Percentiles rank a stretch among this genome's conserved stretches.
Conservation (phyloP, 176 grass and related monocot species). For the barley (Hordeum vulgare) region MorexV3_pseudomolecules_assembly NC_058522.1:568376953-568377452, state of each 20-base stretch:
- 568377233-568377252: too few relatives aligned
- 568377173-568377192: too few relatives aligned
- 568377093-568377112: not conserved
- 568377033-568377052: constrained; percentile 46
- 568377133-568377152: not conserved
- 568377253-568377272: too few relatives aligned
- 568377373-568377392: constrained; percentile 59
- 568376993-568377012: constrained; percentile 72
- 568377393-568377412: constrained; percentile 76
- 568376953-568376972: constrained; percentile 86
- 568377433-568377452: constrained; percentile 40
- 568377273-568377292: too few relatives aligned
- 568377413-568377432: constrained; percentile 28
- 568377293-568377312: too few relatives aligned
- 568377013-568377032: constrained; percentile 93
- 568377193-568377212: too few relatives aligned
- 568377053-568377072: not conserved
- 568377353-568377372: constrained; percentile 71
- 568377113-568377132: too few relatives aligned
- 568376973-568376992: constrained; percentile 78
- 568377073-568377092: not conserved
- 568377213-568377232: too few relatives aligned
- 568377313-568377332: too few relatives aligned
- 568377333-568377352: not conserved
- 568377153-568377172: not conserved